Evolutionary conservation across 1,284 basidiomycete genomes (phyloP).

Genomic region (Cystobasidium slooffiae): DNA sequence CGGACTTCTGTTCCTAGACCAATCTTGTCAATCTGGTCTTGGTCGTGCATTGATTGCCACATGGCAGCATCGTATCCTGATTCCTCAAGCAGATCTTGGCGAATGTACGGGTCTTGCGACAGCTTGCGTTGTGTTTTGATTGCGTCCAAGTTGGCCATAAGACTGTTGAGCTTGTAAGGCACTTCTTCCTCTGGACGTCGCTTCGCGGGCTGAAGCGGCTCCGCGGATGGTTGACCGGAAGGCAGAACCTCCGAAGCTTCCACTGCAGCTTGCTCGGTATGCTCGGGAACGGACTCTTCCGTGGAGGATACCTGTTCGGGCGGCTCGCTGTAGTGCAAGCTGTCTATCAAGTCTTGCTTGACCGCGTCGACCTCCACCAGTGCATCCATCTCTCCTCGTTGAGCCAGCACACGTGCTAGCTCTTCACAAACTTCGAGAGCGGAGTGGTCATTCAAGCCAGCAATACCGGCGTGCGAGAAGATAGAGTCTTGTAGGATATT

Average conservation of each 20-base stretch:
- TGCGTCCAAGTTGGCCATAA: constrained; percentile 39
- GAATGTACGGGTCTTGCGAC: constrained; percentile 58
- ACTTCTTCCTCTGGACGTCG: constrained; percentile 18
- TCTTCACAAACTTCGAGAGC: constrained; percentile 41
- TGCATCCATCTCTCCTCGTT: constrained; percentile 26
- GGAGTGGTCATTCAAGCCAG: constrained; percentile 42
- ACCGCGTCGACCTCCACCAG: constrained; percentile 23
- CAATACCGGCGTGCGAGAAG: constrained; percentile 44
- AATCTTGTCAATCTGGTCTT: constrained; percentile 66
- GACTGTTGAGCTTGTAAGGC: constrained; percentile 42
- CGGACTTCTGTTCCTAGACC: constrained; percentile 62
- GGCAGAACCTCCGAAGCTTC: background rate
- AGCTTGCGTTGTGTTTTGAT: constrained; percentile 15
- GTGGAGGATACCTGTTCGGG: background rate
- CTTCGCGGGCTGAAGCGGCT: constrained; percentile 16
- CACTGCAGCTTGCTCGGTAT: background rate
- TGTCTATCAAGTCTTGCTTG: constrained; percentile 5
- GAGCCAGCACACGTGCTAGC: constrained; percentile 40
- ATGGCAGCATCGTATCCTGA: constrained; percentile 82
- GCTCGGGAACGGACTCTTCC: background rate
- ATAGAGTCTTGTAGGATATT: constrained; percentile 42
- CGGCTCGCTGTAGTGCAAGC: background rate
- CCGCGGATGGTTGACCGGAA: background rate
- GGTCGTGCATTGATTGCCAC: constrained; percentile 71
- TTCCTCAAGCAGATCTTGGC: constrained; percentile 80